Evolutionary conservation across 2,329 filamentous ascomycete species (phyloP), one percentile per base, ranked within the genome.

Genomic region (Colletotrichum cordylinicola): DNA sequence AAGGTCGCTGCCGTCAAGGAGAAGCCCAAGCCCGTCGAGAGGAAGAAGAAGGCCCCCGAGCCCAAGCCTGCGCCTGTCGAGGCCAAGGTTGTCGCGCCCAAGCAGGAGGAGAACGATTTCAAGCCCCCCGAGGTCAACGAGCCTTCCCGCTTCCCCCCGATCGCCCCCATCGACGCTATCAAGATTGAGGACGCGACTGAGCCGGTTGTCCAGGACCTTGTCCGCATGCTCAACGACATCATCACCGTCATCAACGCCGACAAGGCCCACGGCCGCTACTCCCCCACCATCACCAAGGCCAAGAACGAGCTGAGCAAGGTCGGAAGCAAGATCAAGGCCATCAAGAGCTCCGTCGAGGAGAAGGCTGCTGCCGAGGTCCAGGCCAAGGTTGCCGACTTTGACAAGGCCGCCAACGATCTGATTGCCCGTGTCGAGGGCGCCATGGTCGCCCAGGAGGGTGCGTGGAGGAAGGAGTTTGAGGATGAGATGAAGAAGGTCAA

Each of bases 211-310:
- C 96, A 98, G 85, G 95, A 98, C 81, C 89, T 99, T 8, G 95
- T 98, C 75, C 96, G 95, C 87, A 96, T 98, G 87, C 90, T 99
- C 80, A 99, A 99, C 86, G 95, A 98, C 84, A 94, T 99, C 80
- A 98, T 99, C 82, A 93, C 95, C 10, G 95, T 98, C 62, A 93
- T 98, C 83, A 98, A 98, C 84, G 94, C 94, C 74, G 96, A 98
- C 83, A 92, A 93, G 77, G 92, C 95, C 73, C 91, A 93, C 77
- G 90, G 90, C 79, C 95, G 94, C 84, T 98, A 97, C 86, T 92
- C 92, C 68, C 90, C 91, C 4, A 93, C 95, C 1, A 93, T 99
- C 74, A 88, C 90, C 79, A 96, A 97, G 88, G 96, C 96, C 77
- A 98, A 98, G 90, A 88, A 90, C 69, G 94, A 98, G 79, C 89